These are phyloP conservation scores for Coemansia sp. DNA, from an alignment of 192 early-diverging fungal species.

Conservation along the genomic window DNA sequence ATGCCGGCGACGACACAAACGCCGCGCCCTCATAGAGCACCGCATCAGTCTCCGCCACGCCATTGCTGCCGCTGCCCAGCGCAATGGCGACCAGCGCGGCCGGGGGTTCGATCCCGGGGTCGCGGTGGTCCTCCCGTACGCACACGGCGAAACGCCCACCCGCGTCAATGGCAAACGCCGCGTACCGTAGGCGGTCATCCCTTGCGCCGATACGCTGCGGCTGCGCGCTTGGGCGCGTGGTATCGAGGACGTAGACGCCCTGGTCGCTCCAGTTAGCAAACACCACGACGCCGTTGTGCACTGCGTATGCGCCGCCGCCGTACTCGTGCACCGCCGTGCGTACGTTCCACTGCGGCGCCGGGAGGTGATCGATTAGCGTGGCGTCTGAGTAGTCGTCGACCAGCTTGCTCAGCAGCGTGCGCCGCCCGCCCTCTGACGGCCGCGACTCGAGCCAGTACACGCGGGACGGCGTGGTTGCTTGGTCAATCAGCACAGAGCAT, in stretches of 20 bases:
- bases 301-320: constrained; percentile 67
- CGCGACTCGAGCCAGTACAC: constrained; percentile 55
- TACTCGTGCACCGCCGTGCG: constrained; percentile 79
- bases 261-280: constrained; percentile 65
- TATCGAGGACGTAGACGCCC: constrained; percentile 60
- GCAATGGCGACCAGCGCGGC: constrained; percentile 64
- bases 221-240: constrained; percentile 11
- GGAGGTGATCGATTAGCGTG: constrained; percentile 23
- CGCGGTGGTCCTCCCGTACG: constrained; percentile 72
- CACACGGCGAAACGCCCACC: constrained; percentile 60
- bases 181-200: constrained; percentile 62
- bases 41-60: constrained; percentile 13
- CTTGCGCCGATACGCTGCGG: constrained; percentile 50
- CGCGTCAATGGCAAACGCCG: constrained; percentile 64
- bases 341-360: constrained; percentile 59
- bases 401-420: constrained; percentile 33
- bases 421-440: constrained; percentile 39
- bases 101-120: constrained; percentile 46
- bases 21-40: constrained; percentile 62
- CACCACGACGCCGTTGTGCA: constrained; percentile 60
- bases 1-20: constrained; percentile 69
- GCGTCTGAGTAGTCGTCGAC: constrained; percentile 34
- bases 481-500: constrained; percentile 28
- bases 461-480: constrained; percentile 15
- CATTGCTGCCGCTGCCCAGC: constrained; percentile 21